These are phyloP conservation scores for Alternaria gaisen DNA, from an alignment of 2,329 filamentous ascomycete species.

Conservation along the genomic window DNA sequence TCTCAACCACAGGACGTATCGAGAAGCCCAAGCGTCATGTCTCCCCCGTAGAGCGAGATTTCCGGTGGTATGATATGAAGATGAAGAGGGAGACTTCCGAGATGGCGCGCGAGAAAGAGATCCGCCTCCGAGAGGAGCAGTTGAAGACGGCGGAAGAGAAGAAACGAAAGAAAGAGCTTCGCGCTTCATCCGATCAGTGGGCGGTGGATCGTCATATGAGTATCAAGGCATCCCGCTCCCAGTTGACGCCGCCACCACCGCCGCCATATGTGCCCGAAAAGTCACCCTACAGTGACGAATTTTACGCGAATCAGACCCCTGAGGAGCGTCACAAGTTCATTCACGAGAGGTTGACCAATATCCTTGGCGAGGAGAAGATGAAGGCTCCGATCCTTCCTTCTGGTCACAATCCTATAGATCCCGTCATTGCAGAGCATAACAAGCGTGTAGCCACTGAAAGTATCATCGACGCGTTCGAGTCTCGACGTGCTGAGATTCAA, in stretches of 20 bases:
- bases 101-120: background rate
- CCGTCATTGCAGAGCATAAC: slow-evolving; percentile 12
- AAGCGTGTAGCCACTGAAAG: background rate
- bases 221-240: background rate
- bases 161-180: background rate
- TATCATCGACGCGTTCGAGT: background rate
- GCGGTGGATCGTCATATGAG: background rate
- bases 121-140: background rate
- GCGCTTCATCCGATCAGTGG: background rate
- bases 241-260: background rate
- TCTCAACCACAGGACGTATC: background rate
- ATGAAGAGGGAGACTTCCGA: background rate
- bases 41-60: background rate
- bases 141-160: background rate
- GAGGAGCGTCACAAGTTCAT: slow-evolving; percentile 11
- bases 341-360: background rate
- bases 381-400: slow-evolving; percentile 8
- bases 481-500: background rate
- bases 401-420: slow-evolving; percentile 12
- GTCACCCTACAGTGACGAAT: background rate
- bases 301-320: slow-evolving; percentile 6
- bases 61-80: background rate
- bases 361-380: slow-evolving; percentile 16
- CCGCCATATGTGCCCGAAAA: background rate
- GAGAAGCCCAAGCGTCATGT: background rate